Evolutionary conservation across 2,329 filamentous ascomycete genomes (phyloP).

Genomic region (Nothopassalora personata): DNA sequence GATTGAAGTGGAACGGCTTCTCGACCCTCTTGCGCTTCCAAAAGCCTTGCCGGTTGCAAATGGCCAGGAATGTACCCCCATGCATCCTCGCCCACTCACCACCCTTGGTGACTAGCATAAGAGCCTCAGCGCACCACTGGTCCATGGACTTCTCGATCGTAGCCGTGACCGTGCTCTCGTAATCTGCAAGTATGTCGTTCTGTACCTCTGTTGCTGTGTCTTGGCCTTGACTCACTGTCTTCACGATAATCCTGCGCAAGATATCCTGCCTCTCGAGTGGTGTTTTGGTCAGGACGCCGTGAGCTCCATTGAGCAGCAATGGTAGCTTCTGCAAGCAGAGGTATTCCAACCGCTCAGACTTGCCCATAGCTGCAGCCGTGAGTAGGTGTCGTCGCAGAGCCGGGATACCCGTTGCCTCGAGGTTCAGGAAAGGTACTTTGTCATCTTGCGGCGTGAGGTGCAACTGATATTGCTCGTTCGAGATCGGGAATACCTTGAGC

Average conservation of each 20-base stretch:
- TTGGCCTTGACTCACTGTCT: not conserved
- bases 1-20: not conserved
- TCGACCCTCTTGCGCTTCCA: not conserved
- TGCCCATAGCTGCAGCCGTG: conserved; percentile 6
- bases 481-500: conserved; percentile 15
- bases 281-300: conserved; percentile 12
- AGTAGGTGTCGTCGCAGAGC: conserved; percentile 2
- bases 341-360: conserved; percentile 6
- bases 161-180: not conserved
- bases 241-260: conserved; percentile 7
- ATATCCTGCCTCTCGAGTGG: conserved; percentile 12
- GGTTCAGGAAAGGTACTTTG: conserved; percentile 4
- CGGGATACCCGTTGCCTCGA: conserved; percentile 5
- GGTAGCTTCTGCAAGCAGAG: conserved; percentile 6
- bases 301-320: conserved; percentile 9
- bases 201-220: not conserved
- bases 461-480: conserved; percentile 18
- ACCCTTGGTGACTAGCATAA: not conserved
- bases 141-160: not conserved
- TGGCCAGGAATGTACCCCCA: not conserved
- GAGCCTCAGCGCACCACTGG: not conserved
- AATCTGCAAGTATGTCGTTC: not conserved
- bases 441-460: conserved; percentile 7
- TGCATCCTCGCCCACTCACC: not conserved
- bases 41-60: not conserved